Evolutionary conservation across 129 eudicot species (phyloP), one percentile per base, ranked within the genome.

Genomic region (Solidago caesia): DNA sequence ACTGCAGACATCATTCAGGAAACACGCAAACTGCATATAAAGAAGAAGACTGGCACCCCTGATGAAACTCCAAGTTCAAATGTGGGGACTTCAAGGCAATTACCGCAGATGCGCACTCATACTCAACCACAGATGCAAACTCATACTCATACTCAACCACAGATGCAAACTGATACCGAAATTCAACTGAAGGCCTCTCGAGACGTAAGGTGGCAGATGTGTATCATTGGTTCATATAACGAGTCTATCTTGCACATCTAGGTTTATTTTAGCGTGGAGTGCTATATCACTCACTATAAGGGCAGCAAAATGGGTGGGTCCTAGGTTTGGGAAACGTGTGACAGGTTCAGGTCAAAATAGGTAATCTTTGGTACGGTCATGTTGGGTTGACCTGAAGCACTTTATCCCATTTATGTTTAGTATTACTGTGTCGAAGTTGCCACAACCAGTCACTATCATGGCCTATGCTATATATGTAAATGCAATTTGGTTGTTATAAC

Each of bases 181-280:
- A 93, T 81, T 44, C 98, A 93, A 83, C 62, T 93, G 85, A 91
- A 93, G 85, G 98, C 98, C 78, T 93, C 98, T 81, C 92, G 98
- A 79, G 96, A 93, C 89, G 98, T 93, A 92, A 92, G 98, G 96
- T 90, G 85, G 85, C 96, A 76, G 81, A 81, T 89, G 73, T 89
- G 76, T 86, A 64, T 76, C 80, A 80, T 80, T 82, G 79, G 82
- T 82, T 74, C 39, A 71, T 71, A 72, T 61, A 49, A 57, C 27
- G 52, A 46, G 59, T 57, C 27, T 44, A 12, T 66, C 46, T 73
- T 76, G 62, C 53, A 21, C 55, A 5, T 48, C 27, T 57, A 42
- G 63, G 78, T 79, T 33, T 45, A 47, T 51, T 44, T 60, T 8
- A 10, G 4, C 47, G 41, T 45, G 45, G 48, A 59, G 16, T 47